Evolutionary conservation across 2,329 filamentous ascomycete genomes (phyloP), one percentile per base, ranked within the genome.

Genomic region (Sarocladium kiliense): DNA sequence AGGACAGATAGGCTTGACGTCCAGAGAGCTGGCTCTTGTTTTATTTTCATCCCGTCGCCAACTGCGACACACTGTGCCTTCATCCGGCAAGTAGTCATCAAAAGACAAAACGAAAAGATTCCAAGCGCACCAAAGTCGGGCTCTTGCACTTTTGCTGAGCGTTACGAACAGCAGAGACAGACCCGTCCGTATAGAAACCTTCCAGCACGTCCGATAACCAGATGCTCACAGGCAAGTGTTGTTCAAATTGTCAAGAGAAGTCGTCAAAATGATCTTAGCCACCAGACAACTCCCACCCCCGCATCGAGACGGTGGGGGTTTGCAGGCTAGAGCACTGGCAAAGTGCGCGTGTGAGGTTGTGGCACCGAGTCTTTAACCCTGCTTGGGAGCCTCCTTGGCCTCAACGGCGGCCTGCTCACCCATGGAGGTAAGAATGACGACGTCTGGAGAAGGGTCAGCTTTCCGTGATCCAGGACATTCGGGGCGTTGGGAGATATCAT

Each of bases 341-440:
- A 51, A 21, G 47, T 51, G 47, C 27, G 47, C 47, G 47, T 51
- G 47, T 36, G 27, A 51, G 27, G 47, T 51, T 36, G 47, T 18
- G 27, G 30, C 14, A 27, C 47, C 16, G 59, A 54, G 47, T 56
- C 41, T 60, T 66, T 68, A 69, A 56, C 58, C 56, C 58, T 63
- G 60, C 58, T 65, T 65, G 74, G 89, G 86, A 74, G 89, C 90
- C 79, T 97, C 92, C 86, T 97, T 97, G 77, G 86, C 88, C 72
- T 97, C 92, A 73, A 97, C 87, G 70, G 87, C 88, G 67, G 82
- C 78, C 83, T 97, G 89, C 80, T 99, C 93, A 71, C 89, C 89
- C 94, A 99, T 99, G 73, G 94, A 86, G 68, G 90, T 89, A 72
- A 96, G 88, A 73, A 99, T 85, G 67, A 93, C 88, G 68, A 97